Evolutionary conservation across 1,284 basidiomycete species (phyloP).

Genomic region (Bondarzewia mesenterica): DNA sequence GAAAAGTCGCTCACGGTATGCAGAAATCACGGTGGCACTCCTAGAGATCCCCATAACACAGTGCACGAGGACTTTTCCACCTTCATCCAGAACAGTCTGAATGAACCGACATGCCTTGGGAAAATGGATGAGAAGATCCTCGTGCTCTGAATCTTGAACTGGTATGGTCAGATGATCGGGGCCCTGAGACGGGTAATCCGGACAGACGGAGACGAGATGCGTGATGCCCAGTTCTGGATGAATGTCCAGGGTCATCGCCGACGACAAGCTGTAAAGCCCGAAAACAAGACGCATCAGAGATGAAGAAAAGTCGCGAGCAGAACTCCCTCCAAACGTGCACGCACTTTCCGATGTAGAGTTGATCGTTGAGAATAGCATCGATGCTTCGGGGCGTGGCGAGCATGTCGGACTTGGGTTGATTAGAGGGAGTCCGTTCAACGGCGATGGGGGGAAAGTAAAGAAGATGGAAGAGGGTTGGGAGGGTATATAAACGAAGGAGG

Average conservation of each 20-base stretch:
- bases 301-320: background rate
- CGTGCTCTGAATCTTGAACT: conserved; percentile 52
- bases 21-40: conserved; percentile 49
- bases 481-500: background rate
- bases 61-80: conserved; percentile 61
- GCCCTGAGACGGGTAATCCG: conserved; percentile 37
- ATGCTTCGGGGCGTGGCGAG: conserved; percentile 7
- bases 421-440: background rate
- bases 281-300: conserved; percentile 1
- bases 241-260: conserved; percentile 34
- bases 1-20: conserved; percentile 41
- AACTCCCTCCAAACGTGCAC: conserved; percentile 8
- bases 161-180: conserved; percentile 37
- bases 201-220: conserved; percentile 54
- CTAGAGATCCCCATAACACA: conserved; percentile 50
- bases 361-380: conserved; percentile 33
- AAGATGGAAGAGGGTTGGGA: background rate
- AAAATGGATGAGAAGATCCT: conserved; percentile 50
- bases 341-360: conserved; percentile 50
- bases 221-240: conserved; percentile 39
- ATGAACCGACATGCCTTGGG: conserved; percentile 48
- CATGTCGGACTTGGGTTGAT: conserved; percentile 3
- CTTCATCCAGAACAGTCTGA: conserved; percentile 34
- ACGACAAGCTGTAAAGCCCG: conserved; percentile 26
- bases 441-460: background rate